Evolutionary conservation across 2,329 filamentous ascomycete species (phyloP), one percentile per base, ranked within the genome.

Genomic region (Paecilomyces formosus): DNA sequence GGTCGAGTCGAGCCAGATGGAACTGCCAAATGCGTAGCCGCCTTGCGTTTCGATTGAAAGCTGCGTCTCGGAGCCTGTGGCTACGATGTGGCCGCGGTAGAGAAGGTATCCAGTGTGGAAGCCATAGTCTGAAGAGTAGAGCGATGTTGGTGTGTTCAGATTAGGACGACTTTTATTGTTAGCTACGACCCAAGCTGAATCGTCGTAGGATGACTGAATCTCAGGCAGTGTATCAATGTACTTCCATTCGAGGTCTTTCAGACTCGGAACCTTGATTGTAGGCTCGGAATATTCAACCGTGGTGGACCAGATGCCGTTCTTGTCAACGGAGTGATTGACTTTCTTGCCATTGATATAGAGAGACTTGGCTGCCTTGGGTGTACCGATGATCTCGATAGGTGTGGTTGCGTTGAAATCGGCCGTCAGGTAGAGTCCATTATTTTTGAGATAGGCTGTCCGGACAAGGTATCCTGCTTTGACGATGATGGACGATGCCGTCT

Each of bases 401-500:
- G 86, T 85, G 0, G 88, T 90, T 0, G 79, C 72, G 64, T 93
- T 92, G 61, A 92, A 79, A 65, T 94, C 89, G 2, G 87, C 89
- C 3, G 82, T 82, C 2, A 93, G 70, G 12, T 82, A 77, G 3
- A 93, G 76, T 1, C 80, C 79, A n/a, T 74, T 76, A 1, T 80
- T 83, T 4, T 81, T 65, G 1, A 87, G 70, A 2, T 79, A 78
- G 0, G 85, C 85, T 21, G 65, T 72, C 4, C 76, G 73, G 15
- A 78, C 68, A 18, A 78, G 73, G 56, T 78, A 78, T 15, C 75
- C 75, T 0, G 72, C 75, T 50, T 75, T 76, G 56, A 78, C 69
- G 52, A 78, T 76, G 30, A 78, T 65, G 7, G 73, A 73, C 0
- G 68, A 69, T 1, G 69, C 66, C 35, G 65, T 63, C 2, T 66